A percentile compares a stretch with the other conserved stretches of the same genome.
Conservation (phyloP, 2,329 filamentous ascomycete species). For the Fusarium veterinarium region DNA sequence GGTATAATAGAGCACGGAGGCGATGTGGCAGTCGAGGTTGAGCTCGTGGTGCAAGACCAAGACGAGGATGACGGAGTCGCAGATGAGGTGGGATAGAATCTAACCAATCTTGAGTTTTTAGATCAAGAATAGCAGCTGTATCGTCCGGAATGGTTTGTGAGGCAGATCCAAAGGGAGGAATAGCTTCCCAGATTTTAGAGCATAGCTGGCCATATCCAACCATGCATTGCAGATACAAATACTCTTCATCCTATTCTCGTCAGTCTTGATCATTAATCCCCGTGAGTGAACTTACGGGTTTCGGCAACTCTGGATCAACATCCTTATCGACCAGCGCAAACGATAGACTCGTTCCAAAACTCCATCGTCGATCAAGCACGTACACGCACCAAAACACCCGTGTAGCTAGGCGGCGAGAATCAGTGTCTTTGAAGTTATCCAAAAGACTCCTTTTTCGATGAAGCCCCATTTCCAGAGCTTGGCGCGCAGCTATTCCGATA, state of each 20-base stretch:
- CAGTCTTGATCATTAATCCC: accelerated
- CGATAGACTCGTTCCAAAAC: slow-evolving; percentile 62
- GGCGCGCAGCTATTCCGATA: slow-evolving; percentile 59
- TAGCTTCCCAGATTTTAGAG: slow-evolving; percentile 59
- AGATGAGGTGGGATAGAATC: slow-evolving; percentile 57
- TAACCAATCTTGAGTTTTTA: slow-evolving; percentile 58
- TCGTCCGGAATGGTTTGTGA: slow-evolving; percentile 53
- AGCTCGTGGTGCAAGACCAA: slow-evolving; percentile 47
- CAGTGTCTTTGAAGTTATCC: slow-evolving; percentile 51
- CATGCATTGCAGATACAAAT: slow-evolving; percentile 59
- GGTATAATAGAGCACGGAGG: slow-evolving; percentile 55
- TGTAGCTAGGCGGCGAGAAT: slow-evolving; percentile 47
- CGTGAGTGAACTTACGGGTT: slow-evolving; percentile 48
- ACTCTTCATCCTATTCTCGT: slow-evolving; percentile 43
- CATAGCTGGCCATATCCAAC: slow-evolving; percentile 59
- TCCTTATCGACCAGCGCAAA: slow-evolving; percentile 61
- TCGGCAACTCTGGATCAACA: slow-evolving; percentile 60
- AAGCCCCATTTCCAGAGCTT: slow-evolving; percentile 60
- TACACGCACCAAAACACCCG: slow-evolving; percentile 64
- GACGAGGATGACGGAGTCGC: slow-evolving; percentile 51
- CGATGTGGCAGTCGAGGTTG: slow-evolving; percentile 54
- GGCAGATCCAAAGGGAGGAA: slow-evolving; percentile 52
- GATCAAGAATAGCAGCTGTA: slow-evolving; percentile 54
- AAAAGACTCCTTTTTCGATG: slow-evolving; percentile 58
- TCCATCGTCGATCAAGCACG: slow-evolving; percentile 63